Percentiles rank a stretch among this genome's conserved stretches.
These are phyloP conservation scores for Populus hybrid DNA, from an alignment of 441 rosid genomes.

Conservation along the genomic window DNA sequence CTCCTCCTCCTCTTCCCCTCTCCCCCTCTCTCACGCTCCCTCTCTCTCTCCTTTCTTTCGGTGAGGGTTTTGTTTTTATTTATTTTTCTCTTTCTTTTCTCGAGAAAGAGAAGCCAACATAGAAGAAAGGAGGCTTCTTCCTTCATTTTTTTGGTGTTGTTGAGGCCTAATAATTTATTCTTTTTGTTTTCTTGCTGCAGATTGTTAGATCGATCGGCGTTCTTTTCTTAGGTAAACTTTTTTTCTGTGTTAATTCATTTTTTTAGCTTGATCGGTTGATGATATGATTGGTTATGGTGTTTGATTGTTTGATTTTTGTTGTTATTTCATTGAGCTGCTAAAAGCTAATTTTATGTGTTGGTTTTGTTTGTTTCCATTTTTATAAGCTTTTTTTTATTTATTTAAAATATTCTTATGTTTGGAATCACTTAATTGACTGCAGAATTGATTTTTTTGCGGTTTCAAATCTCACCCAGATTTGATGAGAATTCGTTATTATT, in stretches of 20 bases:
- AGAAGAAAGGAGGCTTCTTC: conserved; percentile 5
- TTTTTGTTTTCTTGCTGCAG: conserved; percentile 13
- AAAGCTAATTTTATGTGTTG: not conserved
- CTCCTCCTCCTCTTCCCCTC: conserved; percentile 23
- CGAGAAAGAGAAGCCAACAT: conserved; percentile 26
- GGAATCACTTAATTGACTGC: not conserved
- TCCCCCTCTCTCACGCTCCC: conserved; percentile 2
- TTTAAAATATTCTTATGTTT: not conserved
- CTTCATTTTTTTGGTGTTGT: not conserved
- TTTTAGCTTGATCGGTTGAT: conserved; percentile 29
- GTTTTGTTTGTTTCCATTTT: not conserved
- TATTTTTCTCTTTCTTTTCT: conserved; percentile 22
- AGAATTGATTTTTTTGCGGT: not conserved
- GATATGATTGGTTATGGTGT: conserved; percentile 5
- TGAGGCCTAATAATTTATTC: not conserved
- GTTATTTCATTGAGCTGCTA: not conserved
- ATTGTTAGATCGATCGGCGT: conserved; percentile 47
- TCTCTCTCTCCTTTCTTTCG: not conserved
- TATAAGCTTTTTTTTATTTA: not conserved
- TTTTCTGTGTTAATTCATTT: not conserved
- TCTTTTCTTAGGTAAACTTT: conserved; percentile 31
- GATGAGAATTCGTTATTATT: not conserved
- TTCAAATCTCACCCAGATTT: not conserved
- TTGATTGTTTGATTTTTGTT: not conserved
- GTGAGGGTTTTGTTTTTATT: conserved; percentile 5